A percentile compares a stretch with the other conserved stretches of the same genome.
These are phyloP conservation scores for Asclepias syriaca DNA, from an alignment of 257 asterid genomes.

Conservation along the genomic window DNA sequence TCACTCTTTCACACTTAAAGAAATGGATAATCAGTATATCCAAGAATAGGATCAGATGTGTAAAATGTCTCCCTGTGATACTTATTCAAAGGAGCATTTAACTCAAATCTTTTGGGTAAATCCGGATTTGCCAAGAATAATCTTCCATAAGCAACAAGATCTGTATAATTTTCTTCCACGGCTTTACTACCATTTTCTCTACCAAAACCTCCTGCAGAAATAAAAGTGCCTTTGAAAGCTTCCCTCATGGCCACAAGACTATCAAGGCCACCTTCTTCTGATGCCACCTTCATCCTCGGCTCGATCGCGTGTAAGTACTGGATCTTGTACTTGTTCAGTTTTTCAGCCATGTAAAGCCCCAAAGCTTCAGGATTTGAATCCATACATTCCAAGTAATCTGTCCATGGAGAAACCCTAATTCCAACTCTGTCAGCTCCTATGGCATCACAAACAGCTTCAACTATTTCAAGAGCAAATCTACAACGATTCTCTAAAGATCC, in stretches of 20 bases:
- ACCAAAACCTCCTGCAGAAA: slow-evolving; percentile 21
- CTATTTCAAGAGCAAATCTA: slow-evolving; percentile 20
- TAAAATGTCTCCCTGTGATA: slow-evolving; percentile 17
- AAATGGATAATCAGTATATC: slow-evolving; percentile 29
- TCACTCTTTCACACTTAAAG: slow-evolving; percentile 3
- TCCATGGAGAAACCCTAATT: slow-evolving; percentile 16
- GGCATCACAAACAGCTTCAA: slow-evolving; percentile 20
- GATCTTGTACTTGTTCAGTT: slow-evolving; percentile 17
- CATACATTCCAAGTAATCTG: slow-evolving; percentile 1
- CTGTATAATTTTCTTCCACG: slow-evolving; percentile 13
- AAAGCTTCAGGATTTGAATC: slow-evolving; percentile 28
- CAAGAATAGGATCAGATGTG: slow-evolving; percentile 22
- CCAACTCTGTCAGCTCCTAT: slow-evolving; percentile 27
- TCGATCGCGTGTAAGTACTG: slow-evolving; percentile 22
- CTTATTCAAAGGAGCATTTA: slow-evolving; percentile 24
- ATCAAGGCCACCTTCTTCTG: slow-evolving; percentile 1
- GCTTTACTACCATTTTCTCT: slow-evolving; percentile 24
- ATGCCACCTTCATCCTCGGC: slow-evolving; percentile 18
- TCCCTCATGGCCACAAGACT: slow-evolving; percentile 27
- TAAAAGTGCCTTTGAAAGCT: slow-evolving; percentile 25
- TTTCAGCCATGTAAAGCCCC: slow-evolving; percentile 21
- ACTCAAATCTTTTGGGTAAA: slow-evolving; percentile 26
- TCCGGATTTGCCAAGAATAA: slow-evolving; percentile 30
- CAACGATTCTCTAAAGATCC: slow-evolving; percentile 27
- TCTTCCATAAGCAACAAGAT: slow-evolving; percentile 21